These are phyloP conservation scores for Salinomyces thailandicus DNA, from an alignment of 2,329 filamentous ascomycete genomes.

Conservation along the genomic window DNA sequence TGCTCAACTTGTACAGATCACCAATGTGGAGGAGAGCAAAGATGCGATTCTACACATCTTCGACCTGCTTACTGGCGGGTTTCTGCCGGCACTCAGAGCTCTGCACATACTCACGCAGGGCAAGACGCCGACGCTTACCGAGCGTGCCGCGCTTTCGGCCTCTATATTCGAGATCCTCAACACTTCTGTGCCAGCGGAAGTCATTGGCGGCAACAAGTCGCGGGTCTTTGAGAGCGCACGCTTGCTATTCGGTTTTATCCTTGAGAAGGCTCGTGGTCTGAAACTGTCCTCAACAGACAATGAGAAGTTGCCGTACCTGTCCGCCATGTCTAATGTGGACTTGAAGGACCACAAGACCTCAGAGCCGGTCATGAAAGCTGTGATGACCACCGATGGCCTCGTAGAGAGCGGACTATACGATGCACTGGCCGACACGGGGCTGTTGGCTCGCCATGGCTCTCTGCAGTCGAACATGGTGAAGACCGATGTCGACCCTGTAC, in stretches of 20 bases:
- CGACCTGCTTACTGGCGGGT: too few species aligned
- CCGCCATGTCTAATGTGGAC: constrained; percentile 20
- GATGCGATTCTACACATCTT: too few species aligned
- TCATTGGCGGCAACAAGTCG: too few species aligned
- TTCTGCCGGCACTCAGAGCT: too few species aligned
- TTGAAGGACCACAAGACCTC: constrained; percentile 22
- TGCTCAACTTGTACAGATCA: constrained; percentile 14
- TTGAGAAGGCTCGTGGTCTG: constrained; percentile 23
- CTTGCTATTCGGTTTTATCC: constrained; percentile 27
- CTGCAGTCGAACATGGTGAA: constrained; percentile 6
- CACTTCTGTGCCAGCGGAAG: too few species aligned
- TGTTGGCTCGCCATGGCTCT: constrained; percentile 12
- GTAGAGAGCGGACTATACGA: constrained; percentile 21
- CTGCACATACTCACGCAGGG: too few species aligned
- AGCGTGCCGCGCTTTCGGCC: too few species aligned
- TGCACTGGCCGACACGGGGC: constrained; percentile 15
- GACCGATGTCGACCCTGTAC: constrained; percentile 4
- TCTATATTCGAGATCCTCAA: too few species aligned
- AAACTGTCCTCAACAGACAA: constrained; percentile 11
- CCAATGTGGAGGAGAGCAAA: constrained; percentile 6
- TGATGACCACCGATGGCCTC: constrained; percentile 20
- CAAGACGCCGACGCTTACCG: too few species aligned
- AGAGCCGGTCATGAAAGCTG: constrained; percentile 19
- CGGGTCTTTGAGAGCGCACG: constrained; percentile 27
- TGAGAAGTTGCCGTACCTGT: constrained; percentile 16